Base-by-base conservation (phyloP, 2,329 filamentous ascomycete species). In the Lasiodiplodia hormozganensis region DNA sequence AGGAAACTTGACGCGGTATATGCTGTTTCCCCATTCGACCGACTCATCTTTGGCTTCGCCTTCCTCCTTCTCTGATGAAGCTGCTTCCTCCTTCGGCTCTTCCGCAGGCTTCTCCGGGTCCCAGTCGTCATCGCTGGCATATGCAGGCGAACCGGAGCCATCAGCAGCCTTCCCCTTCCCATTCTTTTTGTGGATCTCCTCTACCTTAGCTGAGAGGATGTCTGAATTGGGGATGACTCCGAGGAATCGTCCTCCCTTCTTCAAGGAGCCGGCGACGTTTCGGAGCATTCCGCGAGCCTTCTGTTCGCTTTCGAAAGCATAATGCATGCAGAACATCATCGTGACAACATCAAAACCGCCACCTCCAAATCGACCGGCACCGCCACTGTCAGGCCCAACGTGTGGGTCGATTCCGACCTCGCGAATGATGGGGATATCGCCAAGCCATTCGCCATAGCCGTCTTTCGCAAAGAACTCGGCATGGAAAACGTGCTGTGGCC, bases 281-380 rank as follows among this genome's bases (percentile, higher is more conserved):
- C 90, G 88, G 68, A 99, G 86, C 96, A 99, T 98, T 71, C 89
- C 92, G 54, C 93, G 89, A 2, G 95, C 93, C 79, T 97, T 96
- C 58, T 89, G 88, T 79, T 99, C 95, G 65, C 86, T 93, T 83
- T 98, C 96, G 74, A 98, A 99, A 6, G 96, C 94, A 79, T 99
- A 99, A 82, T 99, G 96, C 89, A 99, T 96, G 75, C 94, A 96
- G 80, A 99, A 99, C 96, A 99, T 99, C 88, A 97, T 97, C 76
- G 91, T 94, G 71, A 99, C 95, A 52, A 98, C 92, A 77, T 99
- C 96, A 74, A 98, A 99, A 4, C 84, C 83, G 51, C 95, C 94
- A 67, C 91, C 91, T 65, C 88, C 88, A 81, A 87, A 90, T 49
- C 88, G 89, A 71, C 78, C 76, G 79, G 89, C 92, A 82, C 86